Evolutionary conservation across 2,329 filamentous ascomycete genomes (phyloP).

Genomic region (Pseudocercospora macadamiae): DNA sequence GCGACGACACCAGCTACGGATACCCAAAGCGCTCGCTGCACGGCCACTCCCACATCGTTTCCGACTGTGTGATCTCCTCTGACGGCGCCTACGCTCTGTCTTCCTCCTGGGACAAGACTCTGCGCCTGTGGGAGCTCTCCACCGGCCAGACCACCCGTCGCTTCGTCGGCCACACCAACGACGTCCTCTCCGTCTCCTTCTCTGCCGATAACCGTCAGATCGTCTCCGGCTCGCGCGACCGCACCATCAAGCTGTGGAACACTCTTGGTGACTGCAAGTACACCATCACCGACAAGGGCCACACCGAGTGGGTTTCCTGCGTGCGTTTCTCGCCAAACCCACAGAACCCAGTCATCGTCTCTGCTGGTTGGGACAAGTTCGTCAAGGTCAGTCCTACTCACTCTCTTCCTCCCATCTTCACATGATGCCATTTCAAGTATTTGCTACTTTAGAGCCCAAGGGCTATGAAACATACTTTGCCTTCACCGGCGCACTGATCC

Average conservation of each 20-base stretch:
- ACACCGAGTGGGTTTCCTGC: constrained; percentile 99
- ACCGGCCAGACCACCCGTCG: constrained; percentile 96
- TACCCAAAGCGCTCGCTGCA: constrained; percentile 99
- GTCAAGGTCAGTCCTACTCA: constrained; percentile 80
- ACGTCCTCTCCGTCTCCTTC: constrained; percentile 99
- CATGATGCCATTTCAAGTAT: constrained; percentile 97
- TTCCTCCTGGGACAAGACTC: constrained; percentile 99
- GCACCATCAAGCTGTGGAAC: constrained; percentile 99
- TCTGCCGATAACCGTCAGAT: constrained; percentile 99
- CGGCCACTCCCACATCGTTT: constrained; percentile 99
- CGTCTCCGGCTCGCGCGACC: constrained; percentile 96
- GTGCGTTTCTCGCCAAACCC: constrained; percentile 99
- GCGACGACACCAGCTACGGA: constrained; percentile 96
- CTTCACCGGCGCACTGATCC: constrained; percentile 86
- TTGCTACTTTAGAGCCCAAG: constrained; percentile 99
- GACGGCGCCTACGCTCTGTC: constrained; percentile 99
- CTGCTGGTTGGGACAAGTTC: constrained; percentile 98
- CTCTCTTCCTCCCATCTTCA: constrained; percentile 45
- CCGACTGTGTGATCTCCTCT: constrained; percentile 99
- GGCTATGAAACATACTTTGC: constrained; percentile 86
- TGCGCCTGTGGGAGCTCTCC: constrained; percentile 98
- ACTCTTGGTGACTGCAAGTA: constrained; percentile 99
- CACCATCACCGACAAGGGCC: constrained; percentile 99
- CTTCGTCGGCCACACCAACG: constrained; percentile 99
- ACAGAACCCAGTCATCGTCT: constrained; percentile 99